These are phyloP conservation scores for Zygotorulaspora sp. DNA, from an alignment of 805 yeast species.

Conservation along the genomic window DNA sequence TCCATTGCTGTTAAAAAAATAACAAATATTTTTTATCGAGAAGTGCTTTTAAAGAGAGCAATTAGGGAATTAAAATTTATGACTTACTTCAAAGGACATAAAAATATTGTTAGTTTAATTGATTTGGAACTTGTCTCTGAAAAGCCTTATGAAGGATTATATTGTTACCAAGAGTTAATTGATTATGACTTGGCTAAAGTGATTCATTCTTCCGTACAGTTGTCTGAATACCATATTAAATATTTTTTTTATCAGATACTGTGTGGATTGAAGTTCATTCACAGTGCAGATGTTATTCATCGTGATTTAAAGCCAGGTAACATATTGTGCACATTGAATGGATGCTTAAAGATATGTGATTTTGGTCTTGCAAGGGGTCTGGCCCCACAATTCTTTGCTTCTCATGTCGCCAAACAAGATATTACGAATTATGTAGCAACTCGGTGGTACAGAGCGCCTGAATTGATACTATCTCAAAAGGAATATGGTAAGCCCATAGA, in stretches of 20 bases:
- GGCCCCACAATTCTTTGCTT: slow-evolving; percentile 30
- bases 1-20: slow-evolving; percentile 78
- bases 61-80: slow-evolving; percentile 76
- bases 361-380: slow-evolving; percentile 90
- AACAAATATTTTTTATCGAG: slow-evolving; percentile 60
- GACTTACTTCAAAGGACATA: slow-evolving; percentile 82
- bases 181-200: slow-evolving; percentile 79
- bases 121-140: slow-evolving; percentile 67
- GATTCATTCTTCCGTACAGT: slow-evolving; percentile 69
- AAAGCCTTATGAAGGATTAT: slow-evolving; percentile 76
- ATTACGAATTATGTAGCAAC: slow-evolving; percentile 90
- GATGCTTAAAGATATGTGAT: slow-evolving; percentile 81
- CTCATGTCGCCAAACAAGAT: slow-evolving; percentile 27
- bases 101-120: slow-evolving; percentile 66
- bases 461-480: slow-evolving; percentile 59
- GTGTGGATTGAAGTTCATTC: slow-evolving; percentile 84
- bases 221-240: slow-evolving; percentile 80
- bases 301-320: slow-evolving; percentile 92
- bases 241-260: slow-evolving; percentile 73
- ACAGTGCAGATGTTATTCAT: slow-evolving; percentile 88
- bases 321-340: slow-evolving; percentile 68
- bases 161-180: slow-evolving; percentile 81
- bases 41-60: slow-evolving; percentile 70
- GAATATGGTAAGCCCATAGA: slow-evolving; percentile 68
- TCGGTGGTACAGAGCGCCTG: slow-evolving; percentile 95